Evolutionary conservation across 2,329 filamentous ascomycete genomes (phyloP), one percentile per base, ranked within the genome.

Genomic region (Rugonectria rugulosa): DNA sequence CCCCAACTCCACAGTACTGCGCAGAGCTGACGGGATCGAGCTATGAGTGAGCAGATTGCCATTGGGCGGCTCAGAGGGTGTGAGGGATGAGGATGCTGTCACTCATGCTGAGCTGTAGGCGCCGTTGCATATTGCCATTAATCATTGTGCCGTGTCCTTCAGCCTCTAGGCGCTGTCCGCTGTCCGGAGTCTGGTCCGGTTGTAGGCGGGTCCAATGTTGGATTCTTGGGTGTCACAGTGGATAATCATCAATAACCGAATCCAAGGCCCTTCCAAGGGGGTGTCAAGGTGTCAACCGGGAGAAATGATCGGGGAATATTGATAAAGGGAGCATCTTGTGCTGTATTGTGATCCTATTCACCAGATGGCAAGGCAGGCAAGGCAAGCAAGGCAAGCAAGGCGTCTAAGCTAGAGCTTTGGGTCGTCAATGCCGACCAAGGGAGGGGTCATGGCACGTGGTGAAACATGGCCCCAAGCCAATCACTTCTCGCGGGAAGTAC

Each of bases 391-490:
- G 41, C 54, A 32, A 41, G 56, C 51, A 61, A 40, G 55, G 56
- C 54, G 41, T 48, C 38, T 43, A 40, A 49, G 36, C 40, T n/a
- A n/a, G n/a, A n/a, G n/a, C 44, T 54, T 67, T 56, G 62, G 63
- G 62, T 59, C 62, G 62, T 55, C 50, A 47, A 26, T 42, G 47
- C 29, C 42, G 51, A 50, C 12, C 11, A 14, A 32, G 29, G 58
- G 54, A 59, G 38, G 52, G 24, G 55, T 47, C 51, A 56, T 47
- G 12, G 52, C 64, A 67, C 64, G 64, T 64, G 64, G 64, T 67
- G 61, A 59, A 67, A 66, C 64, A 57, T 31, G 37, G 9, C 48
- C n/a, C n/a, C 10, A 51, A 29, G n/a, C 44, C 60, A 59, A 34
- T 34, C 29, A 49, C 26, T 29, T 34, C 45, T 51, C 38, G 26